Percentiles rank a stretch among this genome's conserved stretches.
phyloP scores from a whole-genome alignment of 768 basidiomycete species.

The Boletus sp. region DNA sequence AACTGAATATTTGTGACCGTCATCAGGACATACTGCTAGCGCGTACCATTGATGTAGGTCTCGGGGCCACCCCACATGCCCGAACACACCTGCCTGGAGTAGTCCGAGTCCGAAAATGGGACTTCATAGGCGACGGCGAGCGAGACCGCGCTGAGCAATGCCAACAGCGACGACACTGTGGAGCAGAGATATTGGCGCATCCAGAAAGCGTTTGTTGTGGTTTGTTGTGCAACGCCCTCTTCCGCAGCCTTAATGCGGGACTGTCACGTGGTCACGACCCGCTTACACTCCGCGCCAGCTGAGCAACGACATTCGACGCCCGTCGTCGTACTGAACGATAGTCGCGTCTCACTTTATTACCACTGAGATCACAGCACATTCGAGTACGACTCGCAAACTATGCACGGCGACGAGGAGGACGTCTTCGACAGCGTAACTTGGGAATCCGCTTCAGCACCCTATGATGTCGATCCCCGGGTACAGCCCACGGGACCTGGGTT shows the following conservation, averaged over 20 bases:
- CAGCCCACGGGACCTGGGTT: slow-evolving; percentile 66
- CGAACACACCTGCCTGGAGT: slow-evolving; percentile 86
- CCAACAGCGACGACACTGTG: slow-evolving; percentile 15
- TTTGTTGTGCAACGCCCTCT: slow-evolving; percentile 20
- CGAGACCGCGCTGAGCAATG: slow-evolving; percentile 31
- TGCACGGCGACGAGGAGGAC: slow-evolving; percentile 86
- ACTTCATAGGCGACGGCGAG: slow-evolving; percentile 54
- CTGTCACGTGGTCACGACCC: slow-evolving; percentile 25
- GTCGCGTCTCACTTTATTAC: neutral
- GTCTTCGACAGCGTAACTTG: slow-evolving; percentile 91
- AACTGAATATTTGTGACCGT: slow-evolving; percentile 17
- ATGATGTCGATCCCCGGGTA: slow-evolving; percentile 42
- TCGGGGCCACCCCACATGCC: slow-evolving; percentile 86
- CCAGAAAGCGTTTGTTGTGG: slow-evolving; percentile 27
- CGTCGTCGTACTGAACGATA: neutral
- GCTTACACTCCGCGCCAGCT: neutral
- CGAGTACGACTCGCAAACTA: slow-evolving; percentile 27
- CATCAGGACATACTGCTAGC: slow-evolving; percentile 1
- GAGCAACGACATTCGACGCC: neutral
- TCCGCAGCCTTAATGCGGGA: slow-evolving; percentile 3
- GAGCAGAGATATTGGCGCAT: slow-evolving; percentile 24
- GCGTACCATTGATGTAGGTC: slow-evolving; percentile 80
- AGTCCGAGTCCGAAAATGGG: slow-evolving; percentile 71
- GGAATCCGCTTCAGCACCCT: slow-evolving; percentile 69
- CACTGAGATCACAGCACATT: neutral